Evolutionary conservation across 1,139 yeast genomes (phyloP).

Genomic region (Hansenula anomala): DNA sequence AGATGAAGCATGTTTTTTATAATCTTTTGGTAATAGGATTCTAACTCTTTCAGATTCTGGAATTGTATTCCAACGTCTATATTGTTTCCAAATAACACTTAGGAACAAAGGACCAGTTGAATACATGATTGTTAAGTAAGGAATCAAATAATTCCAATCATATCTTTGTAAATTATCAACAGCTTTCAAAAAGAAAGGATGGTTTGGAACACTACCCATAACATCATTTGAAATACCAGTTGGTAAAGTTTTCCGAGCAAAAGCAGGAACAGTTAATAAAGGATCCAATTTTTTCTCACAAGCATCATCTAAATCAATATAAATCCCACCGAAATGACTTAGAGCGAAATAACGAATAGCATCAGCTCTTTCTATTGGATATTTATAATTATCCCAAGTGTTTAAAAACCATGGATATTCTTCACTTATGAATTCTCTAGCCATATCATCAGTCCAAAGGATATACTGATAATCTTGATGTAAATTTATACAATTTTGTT

Average conservation of each 20-base stretch:
- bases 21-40: slow-evolving; percentile 66
- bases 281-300: slow-evolving; percentile 78
- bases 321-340: slow-evolving; percentile 82
- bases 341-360: slow-evolving; percentile 87
- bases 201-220: slow-evolving; percentile 84
- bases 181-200: slow-evolving; percentile 76
- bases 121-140: slow-evolving; percentile 89
- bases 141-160: slow-evolving; percentile 68
- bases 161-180: slow-evolving; percentile 60
- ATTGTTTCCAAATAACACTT: slow-evolving; percentile 83
- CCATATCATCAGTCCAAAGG: slow-evolving; percentile 85
- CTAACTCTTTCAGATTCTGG: slow-evolving; percentile 61
- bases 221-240: slow-evolving; percentile 92
- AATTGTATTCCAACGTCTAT: slow-evolving; percentile 66
- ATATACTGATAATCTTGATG: slow-evolving; percentile 88
- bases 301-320: slow-evolving; percentile 88
- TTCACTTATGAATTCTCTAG: slow-evolving; percentile 71
- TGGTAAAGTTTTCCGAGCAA: slow-evolving; percentile 83
- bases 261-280: slow-evolving; percentile 73
- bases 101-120: slow-evolving; percentile 90
- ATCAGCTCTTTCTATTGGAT: slow-evolving; percentile 87
- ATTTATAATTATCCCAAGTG: slow-evolving; percentile 73
- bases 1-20: slow-evolving; percentile 51
- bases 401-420: slow-evolving; percentile 82
- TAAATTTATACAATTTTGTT: slow-evolving; percentile 64